Base-by-base conservation (phyloP, 2,329 filamentous ascomycete species). In the Diaporthe sp. region DNA sequence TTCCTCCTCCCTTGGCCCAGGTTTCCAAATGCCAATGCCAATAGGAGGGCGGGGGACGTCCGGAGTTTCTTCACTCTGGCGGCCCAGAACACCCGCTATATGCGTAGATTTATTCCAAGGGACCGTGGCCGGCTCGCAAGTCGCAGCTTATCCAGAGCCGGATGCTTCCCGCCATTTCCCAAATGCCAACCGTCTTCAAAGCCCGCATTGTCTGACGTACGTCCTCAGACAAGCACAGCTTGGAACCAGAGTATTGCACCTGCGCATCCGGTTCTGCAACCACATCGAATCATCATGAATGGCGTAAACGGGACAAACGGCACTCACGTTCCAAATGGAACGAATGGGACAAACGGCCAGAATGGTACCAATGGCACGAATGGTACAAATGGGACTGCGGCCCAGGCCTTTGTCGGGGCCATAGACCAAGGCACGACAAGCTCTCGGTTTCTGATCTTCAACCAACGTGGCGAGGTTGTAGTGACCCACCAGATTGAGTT, bases 401-500 rank as follows among this genome's bases (percentile, higher is more conserved):
- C 47, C 47, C 31, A 70, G 31, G 22, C 49, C n/a, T 98, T 94
- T 81, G 92, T 98, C 76, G 95, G 95, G 76, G 94, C 94, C 80
- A 96, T 98, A 82, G 95, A 98, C 82, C 95, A 97, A 81, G 95
- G 95, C 76, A 98, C 95, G 20, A 98, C 95, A 51, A 96, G 94
- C 77, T 94, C 95, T 53, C 91, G 95, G 49, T 98, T 98, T 85
- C 90, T 98, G 79, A 96, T 98, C 82, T 98, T 98, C 86, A 92
- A 98, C 84, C 92, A 91, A 78, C 86, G 90, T 55, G 95, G 95
- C 74, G 92, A 94, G 76, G 94, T 94, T 4, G 90, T 97, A 61
- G 95, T 94, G 51, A 93, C 92, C 79, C 95, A 98, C 82, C 95
- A 98, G 85, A 92, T 96, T 78, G 95, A 97, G 83, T 96, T 98